Conservation (phyloP, 139 green algal species). For the Chlamydomonas sp. region DNA sequence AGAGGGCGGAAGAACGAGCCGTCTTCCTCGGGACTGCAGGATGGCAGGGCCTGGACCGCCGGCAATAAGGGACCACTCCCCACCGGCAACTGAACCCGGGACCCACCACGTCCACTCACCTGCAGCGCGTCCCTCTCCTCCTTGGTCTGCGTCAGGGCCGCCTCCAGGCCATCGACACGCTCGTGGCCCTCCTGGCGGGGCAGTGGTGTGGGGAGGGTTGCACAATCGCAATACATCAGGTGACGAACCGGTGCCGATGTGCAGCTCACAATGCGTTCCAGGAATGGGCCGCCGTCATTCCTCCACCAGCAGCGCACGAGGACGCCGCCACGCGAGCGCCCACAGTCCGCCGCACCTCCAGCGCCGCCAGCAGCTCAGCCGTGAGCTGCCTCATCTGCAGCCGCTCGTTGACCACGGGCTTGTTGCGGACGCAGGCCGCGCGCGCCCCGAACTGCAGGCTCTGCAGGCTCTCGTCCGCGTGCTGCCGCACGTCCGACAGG, state of each 20-base stretch:
- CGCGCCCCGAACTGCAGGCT: slow-evolving; percentile 81
- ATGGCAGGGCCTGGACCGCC: too few species aligned
- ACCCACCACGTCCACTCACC: neutral
- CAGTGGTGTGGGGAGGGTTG: neutral
- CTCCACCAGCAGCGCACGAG: neutral
- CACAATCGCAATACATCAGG: too few species aligned
- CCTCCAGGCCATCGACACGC: slow-evolving; percentile 52
- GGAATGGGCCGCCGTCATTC: too few species aligned
- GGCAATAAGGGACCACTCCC: neutral
- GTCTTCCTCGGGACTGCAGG: too few species aligned
- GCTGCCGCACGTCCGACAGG: slow-evolving; percentile 68
- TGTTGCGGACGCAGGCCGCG: slow-evolving; percentile 83
- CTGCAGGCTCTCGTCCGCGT: slow-evolving; percentile 84
- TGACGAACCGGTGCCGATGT: too few species aligned
- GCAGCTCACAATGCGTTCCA: too few species aligned
- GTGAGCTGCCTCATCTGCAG: slow-evolving; percentile 21
- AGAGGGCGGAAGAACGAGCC: too few species aligned
- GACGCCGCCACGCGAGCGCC: too few species aligned
- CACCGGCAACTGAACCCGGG: neutral
- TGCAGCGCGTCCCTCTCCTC: slow-evolving; percentile 59
- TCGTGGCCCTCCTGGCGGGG: slow-evolving; percentile 37
- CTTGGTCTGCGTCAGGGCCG: slow-evolving; percentile 67
- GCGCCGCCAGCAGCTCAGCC: slow-evolving; percentile 34
- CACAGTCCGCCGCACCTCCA: neutral
- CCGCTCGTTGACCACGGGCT: slow-evolving; percentile 73